These are phyloP conservation scores for Arxiozyma heterogenica DNA, from an alignment of 1,139 yeast species.

Conservation along the genomic window DNA sequence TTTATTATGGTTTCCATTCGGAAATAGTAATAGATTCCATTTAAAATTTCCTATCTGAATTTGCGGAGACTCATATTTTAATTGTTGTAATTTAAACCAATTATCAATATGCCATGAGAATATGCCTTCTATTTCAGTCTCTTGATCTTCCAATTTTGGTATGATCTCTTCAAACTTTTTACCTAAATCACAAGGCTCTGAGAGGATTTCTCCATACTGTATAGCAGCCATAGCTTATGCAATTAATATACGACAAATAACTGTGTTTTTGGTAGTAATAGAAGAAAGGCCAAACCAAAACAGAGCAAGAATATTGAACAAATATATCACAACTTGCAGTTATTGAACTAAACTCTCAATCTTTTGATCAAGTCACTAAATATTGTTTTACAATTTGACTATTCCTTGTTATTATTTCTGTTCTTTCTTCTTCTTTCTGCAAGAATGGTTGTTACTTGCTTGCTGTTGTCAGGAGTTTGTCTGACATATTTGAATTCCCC, in stretches of 20 bases:
- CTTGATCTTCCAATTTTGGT: slow-evolving; percentile 31
- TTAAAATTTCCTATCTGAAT: slow-evolving; percentile 59
- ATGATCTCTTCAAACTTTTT: slow-evolving; percentile 27
- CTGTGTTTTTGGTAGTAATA: neutral
- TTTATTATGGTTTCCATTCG: slow-evolving; percentile 53
- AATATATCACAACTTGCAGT: neutral
- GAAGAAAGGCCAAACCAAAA: too few relatives aligned
- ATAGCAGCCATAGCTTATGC: neutral
- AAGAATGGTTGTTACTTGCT: neutral
- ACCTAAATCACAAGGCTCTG: slow-evolving; percentile 20
- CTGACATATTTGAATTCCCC: neutral
- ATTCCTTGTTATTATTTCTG: too few relatives aligned
- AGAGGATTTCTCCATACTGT: slow-evolving; percentile 14
- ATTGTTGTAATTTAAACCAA: slow-evolving; percentile 47
- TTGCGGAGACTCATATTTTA: slow-evolving; percentile 39
- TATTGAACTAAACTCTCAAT: neutral
- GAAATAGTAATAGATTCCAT: slow-evolving; percentile 73
- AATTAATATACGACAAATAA: neutral
- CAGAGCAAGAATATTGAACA: neutral
- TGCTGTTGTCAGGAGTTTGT: neutral
- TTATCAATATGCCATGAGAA: slow-evolving; percentile 70
- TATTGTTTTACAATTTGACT: neutral
- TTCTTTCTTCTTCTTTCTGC: neutral
- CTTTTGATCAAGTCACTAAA: neutral
- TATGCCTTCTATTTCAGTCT: slow-evolving; percentile 28